Percentiles rank a stretch among this genome's conserved stretches.
These are phyloP conservation scores for Xylaria arbuscula DNA, from an alignment of 2,329 filamentous ascomycete species.

Conservation along the genomic window DNA sequence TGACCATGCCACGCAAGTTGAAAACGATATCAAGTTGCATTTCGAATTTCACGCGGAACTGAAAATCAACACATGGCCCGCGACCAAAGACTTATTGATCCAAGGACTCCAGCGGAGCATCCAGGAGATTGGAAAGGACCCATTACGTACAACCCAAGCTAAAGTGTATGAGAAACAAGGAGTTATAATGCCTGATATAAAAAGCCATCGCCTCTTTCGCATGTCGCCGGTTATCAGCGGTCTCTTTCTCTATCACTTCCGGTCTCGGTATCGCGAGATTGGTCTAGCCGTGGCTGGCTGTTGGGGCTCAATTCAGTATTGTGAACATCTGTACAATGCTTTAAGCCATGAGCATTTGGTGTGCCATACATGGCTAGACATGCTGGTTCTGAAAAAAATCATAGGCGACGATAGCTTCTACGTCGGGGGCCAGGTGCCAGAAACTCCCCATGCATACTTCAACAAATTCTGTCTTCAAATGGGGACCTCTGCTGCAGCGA, in stretches of 20 bases:
- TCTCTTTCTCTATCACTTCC: conserved; percentile 52
- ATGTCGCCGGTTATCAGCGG: conserved; percentile 55
- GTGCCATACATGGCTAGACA: conserved; percentile 52
- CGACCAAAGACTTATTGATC: conserved; percentile 45
- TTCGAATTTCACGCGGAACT: conserved; percentile 50
- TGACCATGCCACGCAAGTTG: conserved; percentile 36
- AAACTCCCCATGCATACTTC: conserved; percentile 49
- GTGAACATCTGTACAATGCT: conserved; percentile 58
- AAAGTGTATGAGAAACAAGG: conserved; percentile 5
- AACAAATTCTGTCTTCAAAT: conserved; percentile 54
- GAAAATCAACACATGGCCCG: conserved; percentile 48
- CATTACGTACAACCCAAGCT: conserved; percentile 37
- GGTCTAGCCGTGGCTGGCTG: conserved; percentile 52
- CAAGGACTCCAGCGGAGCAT: conserved; percentile 39
- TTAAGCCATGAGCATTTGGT: conserved; percentile 48
- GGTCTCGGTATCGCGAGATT: conserved; percentile 48
- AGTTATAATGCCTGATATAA: conserved; percentile 7
- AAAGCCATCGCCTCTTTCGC: conserved; percentile 49
- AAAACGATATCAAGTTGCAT: conserved; percentile 45
- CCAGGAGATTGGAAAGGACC: conserved; percentile 43
- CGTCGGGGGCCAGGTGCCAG: conserved; percentile 50
- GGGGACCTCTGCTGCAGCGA: conserved; percentile 50
- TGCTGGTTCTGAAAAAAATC: conserved; percentile 51
- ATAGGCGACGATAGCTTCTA: conserved; percentile 52
- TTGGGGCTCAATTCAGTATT: conserved; percentile 54